Evolutionary conservation across 176 grass and related monocot genomes (phyloP), one percentile per base, ranked within the genome.

Genomic region (Aegilops umbellulata): DNA sequence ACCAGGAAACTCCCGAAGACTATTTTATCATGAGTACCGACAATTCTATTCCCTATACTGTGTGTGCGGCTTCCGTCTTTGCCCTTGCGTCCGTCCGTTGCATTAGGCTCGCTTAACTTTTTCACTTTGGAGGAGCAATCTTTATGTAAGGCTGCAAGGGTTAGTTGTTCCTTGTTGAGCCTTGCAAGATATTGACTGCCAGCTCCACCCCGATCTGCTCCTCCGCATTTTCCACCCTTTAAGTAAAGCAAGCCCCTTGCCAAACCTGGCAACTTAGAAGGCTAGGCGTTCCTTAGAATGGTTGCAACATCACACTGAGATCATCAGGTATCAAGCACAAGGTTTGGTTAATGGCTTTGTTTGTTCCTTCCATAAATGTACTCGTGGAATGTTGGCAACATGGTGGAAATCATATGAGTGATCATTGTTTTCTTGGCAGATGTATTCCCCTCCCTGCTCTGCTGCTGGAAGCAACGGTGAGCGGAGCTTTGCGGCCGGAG

Each of bases 61-160:
- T 76, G 46, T n/a, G 57, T 87, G 11, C 65, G 46, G 57, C 83
- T 82, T 78, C 87, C 82, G 5, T 65, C 72, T 87, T 92, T 88
- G 72, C 86, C 80, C 74, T 90, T 87, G 70, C 57, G 58, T 65
- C 88, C 84, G 86, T 88, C 85, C 84, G 77, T 88, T 88, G 88
- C 79, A 90, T 88, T 76, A 88, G 63, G 62, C 77, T 84, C 38
- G 19, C 76, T 88, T 90, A 90, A 65, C 91, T 92, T 98, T 98
- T 98, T 95, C 83, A 91, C 94, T 98, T 94, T 95, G 94, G 83
- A 91, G 94, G n/a, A 81, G 86, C 86, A 88, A 86, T 86, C 87
- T 89, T 90, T 85, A 86, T 91, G 81, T 89, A 95, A 95, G 94
- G 93, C 90, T 95, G 90, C 90, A 86, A 79, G 82, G 23, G 71